Evolutionary conservation across 805 yeast species (phyloP), one percentile per base, ranked within the genome.

Genomic region (Clavispora vitiphila): DNA sequence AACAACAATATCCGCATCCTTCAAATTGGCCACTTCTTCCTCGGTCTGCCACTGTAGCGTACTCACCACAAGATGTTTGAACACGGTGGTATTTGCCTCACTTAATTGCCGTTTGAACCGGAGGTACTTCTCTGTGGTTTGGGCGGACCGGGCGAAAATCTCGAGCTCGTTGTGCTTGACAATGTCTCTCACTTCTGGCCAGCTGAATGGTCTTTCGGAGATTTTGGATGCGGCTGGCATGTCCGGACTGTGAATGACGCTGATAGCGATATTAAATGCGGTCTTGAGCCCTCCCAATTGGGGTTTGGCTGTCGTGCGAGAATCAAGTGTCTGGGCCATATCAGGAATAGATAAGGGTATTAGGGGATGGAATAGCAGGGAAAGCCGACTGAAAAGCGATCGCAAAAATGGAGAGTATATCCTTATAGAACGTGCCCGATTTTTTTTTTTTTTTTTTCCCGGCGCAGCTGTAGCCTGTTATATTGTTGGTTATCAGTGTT

Each of bases 21-120:
- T 35, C 6, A 56, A 38, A 3, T 45, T 49, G n/a, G 11, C 32
- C n/a, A 48, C 41, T 4, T 50, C 54, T 35, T 63, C 64, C 3
- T 48, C 43, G 15, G 61, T 57, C 9, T 65, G 56, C 90, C 90
- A 83, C 4, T 62, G 40, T 37, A 82, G 63, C 48, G 77, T 72
- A 29, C 65, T 56, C 8, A 62, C 57, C 34, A 82, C 53, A 20
- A 83, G 59, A 50, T 71, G 73, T 34, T 77, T 71, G 41, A 72
- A 72, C 18, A 81, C 66, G 11, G 74, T 64, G 2, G 69, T 54
- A 9, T 67, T 58, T 5, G 60, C 40, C 0, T 49, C 46, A 21
- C 54, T 51, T 16, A 82, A 59, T 9, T 54, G 41, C 9, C 54
- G 50, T 51, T 80, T 80, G 55, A 76, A 80, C 7, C 50, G 53